Conservation (phyloP, 345 rosid genomes). For the Orychophragmus violaceus region DNA sequence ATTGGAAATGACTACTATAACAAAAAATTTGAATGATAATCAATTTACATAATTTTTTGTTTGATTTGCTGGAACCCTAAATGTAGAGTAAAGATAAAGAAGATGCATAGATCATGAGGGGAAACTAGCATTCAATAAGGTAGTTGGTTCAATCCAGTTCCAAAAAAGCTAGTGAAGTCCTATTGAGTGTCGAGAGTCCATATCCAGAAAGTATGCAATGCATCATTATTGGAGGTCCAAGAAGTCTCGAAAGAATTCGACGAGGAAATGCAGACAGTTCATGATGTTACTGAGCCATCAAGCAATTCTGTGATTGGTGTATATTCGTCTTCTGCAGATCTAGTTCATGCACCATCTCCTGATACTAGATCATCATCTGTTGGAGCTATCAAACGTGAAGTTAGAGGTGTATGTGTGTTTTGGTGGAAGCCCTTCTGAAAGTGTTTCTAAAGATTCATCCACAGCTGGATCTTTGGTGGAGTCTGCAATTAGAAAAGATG, state of each 20-base stretch:
- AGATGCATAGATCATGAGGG: no score
- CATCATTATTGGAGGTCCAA: background rate
- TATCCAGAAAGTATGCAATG: no score
- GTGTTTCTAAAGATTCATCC: conserved; percentile 41
- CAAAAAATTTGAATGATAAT: no score
- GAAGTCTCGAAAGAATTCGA: conserved; percentile 4
- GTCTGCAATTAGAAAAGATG: conserved; percentile 43
- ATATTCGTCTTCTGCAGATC: conserved; percentile 84
- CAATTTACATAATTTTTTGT: no score
- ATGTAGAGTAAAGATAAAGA: no score
- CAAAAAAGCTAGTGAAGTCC: no score
- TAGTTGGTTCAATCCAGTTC: no score
- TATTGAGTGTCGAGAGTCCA: no score
- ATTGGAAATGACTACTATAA: no score
- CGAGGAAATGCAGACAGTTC: background rate
- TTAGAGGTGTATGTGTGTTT: conserved; percentile 76
- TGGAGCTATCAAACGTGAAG: conserved; percentile 92
- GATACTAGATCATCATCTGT: conserved; percentile 68
- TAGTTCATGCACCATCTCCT: conserved; percentile 94
- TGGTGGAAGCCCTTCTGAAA: conserved; percentile 53
- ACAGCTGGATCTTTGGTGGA: conserved; percentile 38
- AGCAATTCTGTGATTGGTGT: conserved; percentile 74
- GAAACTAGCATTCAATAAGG: no score
- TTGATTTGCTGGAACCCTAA: no score
- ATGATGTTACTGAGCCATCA: conserved; percentile 29